phyloP scores from a whole-genome alignment of 805 yeast species.

The Debaryomyces castellii region DNA sequence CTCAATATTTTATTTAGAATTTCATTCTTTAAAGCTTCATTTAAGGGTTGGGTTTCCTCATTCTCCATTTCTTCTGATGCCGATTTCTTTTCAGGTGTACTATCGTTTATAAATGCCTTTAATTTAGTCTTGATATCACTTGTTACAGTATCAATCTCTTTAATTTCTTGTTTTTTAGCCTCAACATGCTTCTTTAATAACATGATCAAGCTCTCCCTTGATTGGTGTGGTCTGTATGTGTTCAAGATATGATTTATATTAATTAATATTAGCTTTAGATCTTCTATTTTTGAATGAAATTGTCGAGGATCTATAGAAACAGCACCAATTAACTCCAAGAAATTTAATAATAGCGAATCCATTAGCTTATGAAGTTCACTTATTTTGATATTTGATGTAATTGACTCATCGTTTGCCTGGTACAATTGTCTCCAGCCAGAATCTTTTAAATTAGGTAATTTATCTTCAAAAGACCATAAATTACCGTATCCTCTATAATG shows the following conservation, averaged over 20 bases:
- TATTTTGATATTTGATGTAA: conserved; percentile 49
- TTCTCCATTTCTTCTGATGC: neutral
- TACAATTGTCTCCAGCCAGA: conserved; percentile 80
- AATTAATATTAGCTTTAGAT: conserved; percentile 74
- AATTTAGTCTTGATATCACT: conserved; percentile 39
- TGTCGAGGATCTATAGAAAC: conserved; percentile 71
- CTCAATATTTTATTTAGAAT: conserved; percentile 6
- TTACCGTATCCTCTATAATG: conserved; percentile 87
- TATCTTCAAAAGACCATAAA: conserved; percentile 81
- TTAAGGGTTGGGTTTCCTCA: neutral
- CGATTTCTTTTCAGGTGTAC: neutral
- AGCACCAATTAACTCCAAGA: conserved; percentile 77
- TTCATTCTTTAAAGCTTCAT: conserved; percentile 2
- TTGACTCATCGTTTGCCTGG: conserved; percentile 34
- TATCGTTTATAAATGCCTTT: conserved; percentile 13
- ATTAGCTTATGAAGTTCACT: conserved; percentile 77
- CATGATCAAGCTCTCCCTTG: conserved; percentile 83
- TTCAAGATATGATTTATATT: conserved; percentile 90
- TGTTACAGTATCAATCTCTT: conserved; percentile 41
- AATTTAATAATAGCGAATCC: conserved; percentile 75
- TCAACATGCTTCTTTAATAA: conserved; percentile 70
- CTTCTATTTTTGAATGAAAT: conserved; percentile 62
- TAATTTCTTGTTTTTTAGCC: conserved; percentile 55
- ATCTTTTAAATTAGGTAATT: conserved; percentile 69
- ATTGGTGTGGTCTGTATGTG: conserved; percentile 93